Evolutionary conservation across 2,329 filamentous ascomycete species (phyloP).

Genomic region (Clonostachys byssicola): DNA sequence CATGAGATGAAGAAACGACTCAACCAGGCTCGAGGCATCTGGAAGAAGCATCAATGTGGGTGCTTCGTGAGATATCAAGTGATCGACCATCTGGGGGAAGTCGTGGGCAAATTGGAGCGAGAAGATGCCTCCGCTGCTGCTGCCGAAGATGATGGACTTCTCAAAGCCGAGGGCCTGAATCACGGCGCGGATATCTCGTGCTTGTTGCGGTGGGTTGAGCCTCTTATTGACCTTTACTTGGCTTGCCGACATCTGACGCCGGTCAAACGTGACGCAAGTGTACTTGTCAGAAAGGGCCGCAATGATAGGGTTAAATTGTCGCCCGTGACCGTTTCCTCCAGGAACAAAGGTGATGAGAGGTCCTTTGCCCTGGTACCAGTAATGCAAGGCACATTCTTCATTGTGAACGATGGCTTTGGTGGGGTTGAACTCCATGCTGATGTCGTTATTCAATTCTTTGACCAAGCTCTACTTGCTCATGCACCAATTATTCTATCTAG

Average conservation of each 20-base stretch:
- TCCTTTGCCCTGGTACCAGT: constrained; percentile 20
- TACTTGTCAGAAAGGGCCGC: constrained; percentile 13
- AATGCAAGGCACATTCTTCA: constrained; percentile 21
- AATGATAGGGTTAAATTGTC: constrained; percentile 21
- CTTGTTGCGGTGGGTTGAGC: constrained; percentile 19
- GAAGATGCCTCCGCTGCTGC: constrained; percentile 20
- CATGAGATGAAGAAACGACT: constrained; percentile 12
- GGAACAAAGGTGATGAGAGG: constrained; percentile 23
- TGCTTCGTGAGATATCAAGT: constrained; percentile 22
- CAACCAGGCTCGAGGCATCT: constrained; percentile 12
- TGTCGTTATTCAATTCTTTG: no score
- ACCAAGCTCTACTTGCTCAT: no score
- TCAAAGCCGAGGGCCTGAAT: constrained; percentile 17
- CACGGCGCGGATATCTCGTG: constrained; percentile 19
- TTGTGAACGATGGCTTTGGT: constrained; percentile 13
- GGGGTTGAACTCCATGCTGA: constrained; percentile 10
- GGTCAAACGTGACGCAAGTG: constrained; percentile 23
- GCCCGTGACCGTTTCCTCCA: constrained; percentile 24
- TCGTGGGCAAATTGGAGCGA: constrained; percentile 20
- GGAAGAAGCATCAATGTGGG: constrained; percentile 15
- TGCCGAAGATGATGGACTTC: constrained; percentile 18
- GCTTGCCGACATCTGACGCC: constrained; percentile 24
- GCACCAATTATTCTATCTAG: no score
- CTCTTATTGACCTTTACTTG: constrained; percentile 12
- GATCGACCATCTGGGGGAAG: constrained; percentile 18